Conservation (phyloP, 148 eudicot species). For the Diospyros lotus region DNA sequence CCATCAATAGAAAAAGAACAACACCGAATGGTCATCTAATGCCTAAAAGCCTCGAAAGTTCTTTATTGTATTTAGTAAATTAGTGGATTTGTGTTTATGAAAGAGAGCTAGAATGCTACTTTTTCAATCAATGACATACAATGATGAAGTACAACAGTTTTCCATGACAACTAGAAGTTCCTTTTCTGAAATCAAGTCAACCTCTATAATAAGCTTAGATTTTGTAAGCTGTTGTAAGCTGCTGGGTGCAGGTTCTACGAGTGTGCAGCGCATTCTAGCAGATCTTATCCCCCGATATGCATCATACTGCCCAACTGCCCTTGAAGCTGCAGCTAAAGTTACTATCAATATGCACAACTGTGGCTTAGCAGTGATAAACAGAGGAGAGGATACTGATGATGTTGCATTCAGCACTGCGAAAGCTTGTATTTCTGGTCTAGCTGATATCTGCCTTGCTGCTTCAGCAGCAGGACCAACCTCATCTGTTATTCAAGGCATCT, state of each 20-base stretch:
- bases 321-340: slow-evolving; percentile 90
- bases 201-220: neutral
- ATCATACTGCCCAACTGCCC: slow-evolving; percentile 82
- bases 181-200: neutral
- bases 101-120: neutral
- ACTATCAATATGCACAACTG: slow-evolving; percentile 79
- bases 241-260: slow-evolving; percentile 57
- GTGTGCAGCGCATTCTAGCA: slow-evolving; percentile 76
- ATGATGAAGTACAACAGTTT: neutral
- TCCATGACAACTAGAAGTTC: neutral
- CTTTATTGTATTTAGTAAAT: neutral
- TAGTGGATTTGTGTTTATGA: neutral
- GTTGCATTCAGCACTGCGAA: slow-evolving; percentile 73
- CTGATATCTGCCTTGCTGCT: slow-evolving; percentile 69
- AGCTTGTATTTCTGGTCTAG: slow-evolving; percentile 78
- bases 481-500: slow-evolving; percentile 67
- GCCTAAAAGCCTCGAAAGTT: neutral
- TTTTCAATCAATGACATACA: neutral
- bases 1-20: no score
- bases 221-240: slow-evolving; percentile 12
- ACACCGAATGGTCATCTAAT: neutral
- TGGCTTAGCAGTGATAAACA: slow-evolving; percentile 51
- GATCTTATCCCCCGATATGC: slow-evolving; percentile 78
- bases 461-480: slow-evolving; percentile 64
- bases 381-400: slow-evolving; percentile 72